Base-by-base conservation (phyloP, 192 early-diverging fungal species). In the Backusella morwellensis region DNA sequence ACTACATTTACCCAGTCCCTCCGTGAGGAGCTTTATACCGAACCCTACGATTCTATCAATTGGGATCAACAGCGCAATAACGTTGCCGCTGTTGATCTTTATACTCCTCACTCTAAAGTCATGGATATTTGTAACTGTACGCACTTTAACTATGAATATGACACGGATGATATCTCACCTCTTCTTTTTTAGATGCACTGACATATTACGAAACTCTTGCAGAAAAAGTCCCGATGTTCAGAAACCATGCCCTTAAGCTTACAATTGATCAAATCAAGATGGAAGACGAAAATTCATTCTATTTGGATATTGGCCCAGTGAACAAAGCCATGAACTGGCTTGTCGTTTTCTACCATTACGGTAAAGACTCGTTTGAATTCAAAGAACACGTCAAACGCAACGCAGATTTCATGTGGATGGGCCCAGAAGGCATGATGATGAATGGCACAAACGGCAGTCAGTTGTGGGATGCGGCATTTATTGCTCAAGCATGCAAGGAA, bases 391-490 rank as follows among this genome's bases (percentile, higher is more conserved):
- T 86, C 36, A 85, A 86, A 15, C 88, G 93, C 29, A 84, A 92
- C 50, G 84, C 86, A 26, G 98, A 99, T 70, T 96, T 95, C 71
- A 87, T 98, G 88, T 99, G 97, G 96, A 91, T 98, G 91, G 88
- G 92, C 67, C 73, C 82, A 29, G 92, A 93, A 75, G 98, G 98
- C 2, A 90, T 99, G 92, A 93, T 95, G 83, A 94, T 95, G 85
- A 95, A 94, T 78, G 97, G 97, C 11, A 99, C 98, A 17, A 98
- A 99, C 74, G 98, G 98, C 12, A 94, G 92, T 71, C 98, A 99
- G 82, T 83, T 98, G 41, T 99, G 98, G 98, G 98, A 99, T 82
- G 92, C 95, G 2, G 90, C 95, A 1, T 95, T 98, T 84, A 83
- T 90, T 40, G 91, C 91, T 38, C 97, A 98, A 78, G 98, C 97